These are phyloP conservation scores for Pseudogymnoascus sp. DNA, from an alignment of 2,329 filamentous ascomycete species.

Conservation along the genomic window DNA sequence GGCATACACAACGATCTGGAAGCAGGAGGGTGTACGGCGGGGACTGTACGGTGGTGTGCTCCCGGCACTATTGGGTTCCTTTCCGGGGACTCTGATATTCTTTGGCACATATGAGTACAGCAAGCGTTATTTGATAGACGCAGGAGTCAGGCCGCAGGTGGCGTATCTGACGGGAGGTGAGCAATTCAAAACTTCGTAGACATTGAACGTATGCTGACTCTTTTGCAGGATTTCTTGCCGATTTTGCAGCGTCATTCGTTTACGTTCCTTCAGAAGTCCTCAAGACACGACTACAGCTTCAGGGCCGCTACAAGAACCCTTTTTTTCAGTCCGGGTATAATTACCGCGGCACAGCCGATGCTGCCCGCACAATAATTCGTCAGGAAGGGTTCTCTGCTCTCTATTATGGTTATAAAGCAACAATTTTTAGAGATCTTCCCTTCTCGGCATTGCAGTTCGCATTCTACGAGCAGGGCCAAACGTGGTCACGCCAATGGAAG, in stretches of 20 bases:
- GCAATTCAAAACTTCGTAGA: constrained; percentile 17
- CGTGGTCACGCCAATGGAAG: constrained; percentile 69
- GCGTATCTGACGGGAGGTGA: constrained; percentile 79
- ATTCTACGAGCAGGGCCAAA: constrained; percentile 92
- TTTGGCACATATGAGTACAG: constrained; percentile 96
- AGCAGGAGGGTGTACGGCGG: constrained; percentile 78
- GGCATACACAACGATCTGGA: constrained; percentile 86
- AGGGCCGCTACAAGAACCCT: constrained; percentile 92
- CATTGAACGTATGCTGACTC: constrained; percentile 10
- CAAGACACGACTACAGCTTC: constrained; percentile 92
- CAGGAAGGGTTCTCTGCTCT: constrained; percentile 76
- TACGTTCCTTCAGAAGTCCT: constrained; percentile 97
- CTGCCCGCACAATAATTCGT: constrained; percentile 73
- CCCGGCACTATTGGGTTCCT: constrained; percentile 83
- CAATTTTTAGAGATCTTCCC: constrained; percentile 84
- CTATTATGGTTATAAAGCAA: constrained; percentile 96
- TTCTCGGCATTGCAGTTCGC: constrained; percentile 97
- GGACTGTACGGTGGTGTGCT: constrained; percentile 91
- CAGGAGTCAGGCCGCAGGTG: constrained; percentile 70
- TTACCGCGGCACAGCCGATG: constrained; percentile 78
- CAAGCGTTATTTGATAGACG: constrained; percentile 81
- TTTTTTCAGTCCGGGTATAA: constrained; percentile 94
- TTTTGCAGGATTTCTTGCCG: constrained; percentile 71
- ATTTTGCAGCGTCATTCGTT: constrained; percentile 81
- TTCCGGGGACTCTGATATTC: constrained; percentile 88